These are phyloP conservation scores for Neonectria hederae DNA, from an alignment of 2,329 filamentous ascomycete species.

Conservation along the genomic window DNA sequence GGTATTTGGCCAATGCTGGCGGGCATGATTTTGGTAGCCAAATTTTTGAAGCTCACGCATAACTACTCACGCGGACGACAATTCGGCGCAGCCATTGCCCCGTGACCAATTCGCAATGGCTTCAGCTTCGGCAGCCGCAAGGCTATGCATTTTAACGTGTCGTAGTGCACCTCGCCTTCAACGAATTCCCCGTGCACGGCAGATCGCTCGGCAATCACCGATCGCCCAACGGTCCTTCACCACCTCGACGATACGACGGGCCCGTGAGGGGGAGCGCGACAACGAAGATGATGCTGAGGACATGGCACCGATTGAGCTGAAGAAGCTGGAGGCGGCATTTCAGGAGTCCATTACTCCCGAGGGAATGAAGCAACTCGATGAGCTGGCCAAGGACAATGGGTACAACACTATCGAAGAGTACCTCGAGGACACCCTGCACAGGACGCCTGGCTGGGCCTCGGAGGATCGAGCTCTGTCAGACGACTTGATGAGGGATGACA, in stretches of 20 bases:
- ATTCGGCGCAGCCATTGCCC: conserved; percentile 37
- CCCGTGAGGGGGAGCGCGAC: conserved; percentile 33
- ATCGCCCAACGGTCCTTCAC: conserved; percentile 43
- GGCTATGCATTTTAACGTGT: conserved; percentile 50
- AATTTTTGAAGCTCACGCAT: conserved; percentile 45
- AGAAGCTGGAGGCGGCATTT: conserved; percentile 44
- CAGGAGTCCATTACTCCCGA: conserved; percentile 45
- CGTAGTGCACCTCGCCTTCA: conserved; percentile 42
- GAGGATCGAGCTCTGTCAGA: conserved; percentile 47
- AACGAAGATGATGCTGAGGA: conserved; percentile 37
- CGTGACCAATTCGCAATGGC: conserved; percentile 47
- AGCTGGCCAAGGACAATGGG: conserved; percentile 48
- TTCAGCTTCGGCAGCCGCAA: conserved; percentile 50
- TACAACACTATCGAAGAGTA: conserved; percentile 47
- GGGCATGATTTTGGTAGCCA: conserved; percentile 35
- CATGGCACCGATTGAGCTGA: conserved; percentile 42
- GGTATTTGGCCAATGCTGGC: conserved; percentile 24
- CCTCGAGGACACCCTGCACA: conserved; percentile 41
- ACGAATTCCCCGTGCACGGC: conserved; percentile 37
- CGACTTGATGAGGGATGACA: conserved; percentile 44
- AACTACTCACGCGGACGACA: conserved; percentile 33
- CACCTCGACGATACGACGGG: conserved; percentile 45
- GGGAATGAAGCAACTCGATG: conserved; percentile 47
- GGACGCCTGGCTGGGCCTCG: conserved; percentile 43
- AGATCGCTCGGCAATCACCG: conserved; percentile 35